Evolutionary conservation across 352 stramenopile genomes (phyloP).

Genomic region (Phytophthora palmivora): DNA sequence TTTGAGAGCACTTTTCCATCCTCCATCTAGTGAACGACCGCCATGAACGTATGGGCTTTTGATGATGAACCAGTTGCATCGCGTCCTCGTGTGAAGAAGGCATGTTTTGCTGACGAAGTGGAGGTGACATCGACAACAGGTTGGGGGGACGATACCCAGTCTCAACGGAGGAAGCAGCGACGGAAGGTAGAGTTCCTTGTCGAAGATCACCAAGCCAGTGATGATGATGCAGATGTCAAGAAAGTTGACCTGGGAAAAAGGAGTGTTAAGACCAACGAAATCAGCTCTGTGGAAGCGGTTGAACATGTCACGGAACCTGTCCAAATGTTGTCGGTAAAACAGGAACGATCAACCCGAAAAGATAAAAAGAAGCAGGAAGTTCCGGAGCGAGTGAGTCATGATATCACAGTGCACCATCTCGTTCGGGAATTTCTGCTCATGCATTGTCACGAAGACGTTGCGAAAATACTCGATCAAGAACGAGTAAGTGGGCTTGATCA

Average conservation of each 20-base stretch:
- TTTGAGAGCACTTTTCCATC: constrained; percentile 20
- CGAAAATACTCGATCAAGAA: constrained; percentile 55
- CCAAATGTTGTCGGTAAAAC: background rate
- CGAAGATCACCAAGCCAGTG: constrained; percentile 26
- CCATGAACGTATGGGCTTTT: constrained; percentile 36
- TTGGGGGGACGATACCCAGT: constrained; percentile 13
- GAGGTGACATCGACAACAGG: constrained; percentile 15
- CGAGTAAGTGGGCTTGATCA: constrained; percentile 24
- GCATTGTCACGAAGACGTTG: constrained; percentile 46
- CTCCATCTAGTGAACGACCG: constrained; percentile 8
- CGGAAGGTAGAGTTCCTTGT: constrained; percentile 36
- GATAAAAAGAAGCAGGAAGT: constrained; percentile 4
- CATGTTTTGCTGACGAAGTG: constrained; percentile 18
- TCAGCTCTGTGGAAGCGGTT: constrained; percentile 36
- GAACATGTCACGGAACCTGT: background rate
- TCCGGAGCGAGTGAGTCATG: constrained; percentile 4
- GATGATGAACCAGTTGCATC: constrained; percentile 24
- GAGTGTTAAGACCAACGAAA: constrained; percentile 38
- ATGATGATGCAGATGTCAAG: constrained; percentile 18
- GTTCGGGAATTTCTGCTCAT: constrained; percentile 68
- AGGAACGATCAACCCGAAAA: constrained; percentile 3
- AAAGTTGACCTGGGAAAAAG: constrained; percentile 5
- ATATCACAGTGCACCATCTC: constrained; percentile 56
- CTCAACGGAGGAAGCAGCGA: constrained; percentile 24
- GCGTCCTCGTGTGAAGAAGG: constrained; percentile 20